These are phyloP conservation scores for Pseudognaphalium luteoalbum DNA, from an alignment of 129 eudicot species.

Conservation along the genomic window DNA sequence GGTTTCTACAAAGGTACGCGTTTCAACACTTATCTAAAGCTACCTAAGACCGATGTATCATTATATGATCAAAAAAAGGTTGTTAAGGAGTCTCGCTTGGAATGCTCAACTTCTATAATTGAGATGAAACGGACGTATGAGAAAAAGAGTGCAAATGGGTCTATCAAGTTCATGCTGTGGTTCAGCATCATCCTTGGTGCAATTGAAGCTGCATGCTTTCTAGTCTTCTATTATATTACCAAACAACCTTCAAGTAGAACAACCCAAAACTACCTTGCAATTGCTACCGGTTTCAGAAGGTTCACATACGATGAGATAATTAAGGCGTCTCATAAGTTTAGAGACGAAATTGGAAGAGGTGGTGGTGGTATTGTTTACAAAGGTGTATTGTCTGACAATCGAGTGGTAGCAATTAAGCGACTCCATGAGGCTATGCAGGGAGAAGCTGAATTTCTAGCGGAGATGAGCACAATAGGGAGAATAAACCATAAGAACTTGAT, in stretches of 20 bases:
- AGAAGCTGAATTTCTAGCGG: slow-evolving; percentile 16
- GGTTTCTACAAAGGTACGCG: neutral
- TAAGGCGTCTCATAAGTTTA: neutral
- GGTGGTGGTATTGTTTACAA: neutral
- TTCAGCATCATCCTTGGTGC: slow-evolving; percentile 6
- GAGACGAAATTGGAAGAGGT: slow-evolving; percentile 4
- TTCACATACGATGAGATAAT: slow-evolving; percentile 6
- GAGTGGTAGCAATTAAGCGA: slow-evolving; percentile 9
- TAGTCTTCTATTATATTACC: neutral
- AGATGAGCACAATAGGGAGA: slow-evolving; percentile 16
- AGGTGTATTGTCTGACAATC: neutral
- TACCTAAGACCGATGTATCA: neutral
- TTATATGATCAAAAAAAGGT: neutral
- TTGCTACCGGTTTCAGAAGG: slow-evolving; percentile 13
- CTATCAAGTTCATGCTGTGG: slow-evolving; percentile 1
- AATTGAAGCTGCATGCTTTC: neutral
- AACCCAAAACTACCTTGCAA: slow-evolving; percentile 7
- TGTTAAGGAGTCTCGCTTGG: neutral
- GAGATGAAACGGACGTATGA: neutral
- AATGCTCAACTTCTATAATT: neutral
- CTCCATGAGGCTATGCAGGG: slow-evolving; percentile 2
- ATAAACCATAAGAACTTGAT: slow-evolving; percentile 11
- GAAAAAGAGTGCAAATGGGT: neutral
- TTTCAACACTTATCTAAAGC: neutral
- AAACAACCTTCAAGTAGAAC: neutral